Percentiles rank a stretch among this genome's conserved stretches.
phyloP scores from a whole-genome alignment of 1,284 basidiomycete species.

The Cystobasidium slooffiae region DNA sequence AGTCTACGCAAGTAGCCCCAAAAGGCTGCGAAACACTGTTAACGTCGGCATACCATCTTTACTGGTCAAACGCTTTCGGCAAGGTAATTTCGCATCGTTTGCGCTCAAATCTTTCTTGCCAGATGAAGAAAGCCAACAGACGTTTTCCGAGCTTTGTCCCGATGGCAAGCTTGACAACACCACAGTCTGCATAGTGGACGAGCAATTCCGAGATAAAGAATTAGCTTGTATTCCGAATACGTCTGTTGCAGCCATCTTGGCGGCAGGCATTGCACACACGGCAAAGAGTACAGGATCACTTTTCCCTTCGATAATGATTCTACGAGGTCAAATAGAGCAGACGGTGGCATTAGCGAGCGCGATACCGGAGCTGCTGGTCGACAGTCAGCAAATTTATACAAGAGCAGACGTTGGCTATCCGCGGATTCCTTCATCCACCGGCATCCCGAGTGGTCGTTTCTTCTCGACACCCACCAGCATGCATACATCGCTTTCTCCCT shows the following conservation, averaged over 20 bases:
- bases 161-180: neutral
- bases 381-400: too few species aligned
- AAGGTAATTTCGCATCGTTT: conserved; percentile 47
- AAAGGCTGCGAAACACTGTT: neutral
- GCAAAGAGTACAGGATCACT: too few species aligned
- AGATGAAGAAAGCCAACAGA: conserved; percentile 48
- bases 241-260: conserved; percentile 25
- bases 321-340: too few species aligned
- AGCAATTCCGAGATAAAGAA: conserved; percentile 44
- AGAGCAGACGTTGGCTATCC: too few species aligned
- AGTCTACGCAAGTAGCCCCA: neutral
- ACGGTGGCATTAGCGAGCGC: too few species aligned
- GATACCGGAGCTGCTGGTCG: too few species aligned
- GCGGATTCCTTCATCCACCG: too few species aligned
- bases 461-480: neutral
- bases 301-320: too few species aligned
- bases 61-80: conserved; percentile 51
- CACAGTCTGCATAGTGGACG: conserved; percentile 28
- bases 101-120: conserved; percentile 51
- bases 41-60: conserved; percentile 52
- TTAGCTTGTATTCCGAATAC: neutral
- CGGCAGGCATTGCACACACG: neutral
- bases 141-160: conserved; percentile 19
- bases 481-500: neutral
- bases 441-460: neutral